phyloP scores from a whole-genome alignment of 192 early-diverging fungal genomes.

The Phlyctochytrium arcticum region DNA sequence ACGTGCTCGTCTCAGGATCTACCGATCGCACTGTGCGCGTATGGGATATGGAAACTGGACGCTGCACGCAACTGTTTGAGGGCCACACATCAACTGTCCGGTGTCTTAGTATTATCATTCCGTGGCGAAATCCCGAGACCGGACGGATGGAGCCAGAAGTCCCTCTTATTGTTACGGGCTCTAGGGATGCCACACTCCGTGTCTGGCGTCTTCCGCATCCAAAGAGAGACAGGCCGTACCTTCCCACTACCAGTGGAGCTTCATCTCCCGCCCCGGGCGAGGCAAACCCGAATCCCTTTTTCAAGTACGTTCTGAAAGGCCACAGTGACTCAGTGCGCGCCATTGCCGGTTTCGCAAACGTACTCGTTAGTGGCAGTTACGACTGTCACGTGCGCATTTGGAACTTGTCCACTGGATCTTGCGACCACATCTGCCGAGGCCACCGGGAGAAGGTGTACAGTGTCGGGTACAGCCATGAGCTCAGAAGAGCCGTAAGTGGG shows the following conservation, averaged over 20 bases:
- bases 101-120: constrained; percentile 83
- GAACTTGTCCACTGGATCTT: constrained; percentile 72
- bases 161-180: constrained; percentile 86
- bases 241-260: constrained; percentile 17
- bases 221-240: constrained; percentile 47
- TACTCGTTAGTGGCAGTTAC: constrained; percentile 88
- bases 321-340: constrained; percentile 91
- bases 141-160: constrained; percentile 54
- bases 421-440: constrained; percentile 68
- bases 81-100: constrained; percentile 95
- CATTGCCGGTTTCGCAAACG: constrained; percentile 81
- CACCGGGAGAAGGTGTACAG: constrained; percentile 96
- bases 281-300: constrained; percentile 65
- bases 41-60: constrained; percentile 90
- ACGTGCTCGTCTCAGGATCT: constrained; percentile 88
- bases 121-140: constrained; percentile 27
- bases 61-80: constrained; percentile 88
- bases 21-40: constrained; percentile 94
- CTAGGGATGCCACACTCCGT: constrained; percentile 85
- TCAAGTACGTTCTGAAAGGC: constrained; percentile 75
- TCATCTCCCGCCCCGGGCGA: constrained; percentile 13
- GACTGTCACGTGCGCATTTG: constrained; percentile 89
- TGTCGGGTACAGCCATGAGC: constrained; percentile 81
- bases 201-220: constrained; percentile 92
- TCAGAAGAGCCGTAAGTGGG: constrained; percentile 83